Evolutionary conservation across 2,329 filamentous ascomycete genomes (phyloP).

Genomic region (Plenodomus tracheiphilus): DNA sequence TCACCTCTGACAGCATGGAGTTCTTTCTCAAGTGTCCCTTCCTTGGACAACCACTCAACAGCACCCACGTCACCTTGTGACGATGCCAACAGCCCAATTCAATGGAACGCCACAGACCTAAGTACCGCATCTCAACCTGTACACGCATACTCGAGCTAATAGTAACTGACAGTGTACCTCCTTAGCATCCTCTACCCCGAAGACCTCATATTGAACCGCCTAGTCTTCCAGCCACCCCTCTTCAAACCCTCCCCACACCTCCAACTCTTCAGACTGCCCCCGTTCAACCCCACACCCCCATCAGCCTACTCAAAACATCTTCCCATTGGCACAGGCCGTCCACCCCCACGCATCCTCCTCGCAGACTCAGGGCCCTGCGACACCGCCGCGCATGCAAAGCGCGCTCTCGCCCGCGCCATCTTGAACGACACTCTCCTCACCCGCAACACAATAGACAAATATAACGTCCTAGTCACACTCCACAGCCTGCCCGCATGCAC

Average conservation of each 20-base stretch:
- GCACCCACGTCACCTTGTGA: slow-evolving; percentile 1
- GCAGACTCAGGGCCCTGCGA: slow-evolving; percentile 11
- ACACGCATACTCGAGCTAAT: slow-evolving; percentile 1
- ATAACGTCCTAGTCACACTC: slow-evolving; percentile 13
- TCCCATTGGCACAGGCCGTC: slow-evolving; percentile 25
- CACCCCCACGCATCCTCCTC: slow-evolving; percentile 8
- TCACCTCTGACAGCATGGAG: slow-evolving; percentile 1
- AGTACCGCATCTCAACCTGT: slow-evolving; percentile 8
- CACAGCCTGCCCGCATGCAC: not conserved
- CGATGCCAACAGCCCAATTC: slow-evolving; percentile 3
- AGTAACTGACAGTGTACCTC: slow-evolving; percentile 19
- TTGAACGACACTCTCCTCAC: slow-evolving; percentile 2
- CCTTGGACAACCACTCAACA: slow-evolving; percentile 1
- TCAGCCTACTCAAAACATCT: slow-evolving; percentile 6
- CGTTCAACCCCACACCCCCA: not conserved
- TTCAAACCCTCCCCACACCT: slow-evolving; percentile 10
- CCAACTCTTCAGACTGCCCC: slow-evolving; percentile 8
- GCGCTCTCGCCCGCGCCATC: slow-evolving; percentile 13
- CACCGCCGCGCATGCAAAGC: slow-evolving; percentile 3
- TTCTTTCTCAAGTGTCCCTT: slow-evolving; percentile 1
- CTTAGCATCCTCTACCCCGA: slow-evolving; percentile 16
- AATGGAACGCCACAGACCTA: slow-evolving; percentile 20
- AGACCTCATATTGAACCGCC: slow-evolving; percentile 3
- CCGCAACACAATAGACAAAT: slow-evolving; percentile 6
- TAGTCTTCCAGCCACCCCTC: slow-evolving; percentile 21